A percentile compares a stretch with the other conserved stretches of the same genome.
phyloP scores from a whole-genome alignment of 306 rosid species.

The Canavalia gladiata region DNA sequence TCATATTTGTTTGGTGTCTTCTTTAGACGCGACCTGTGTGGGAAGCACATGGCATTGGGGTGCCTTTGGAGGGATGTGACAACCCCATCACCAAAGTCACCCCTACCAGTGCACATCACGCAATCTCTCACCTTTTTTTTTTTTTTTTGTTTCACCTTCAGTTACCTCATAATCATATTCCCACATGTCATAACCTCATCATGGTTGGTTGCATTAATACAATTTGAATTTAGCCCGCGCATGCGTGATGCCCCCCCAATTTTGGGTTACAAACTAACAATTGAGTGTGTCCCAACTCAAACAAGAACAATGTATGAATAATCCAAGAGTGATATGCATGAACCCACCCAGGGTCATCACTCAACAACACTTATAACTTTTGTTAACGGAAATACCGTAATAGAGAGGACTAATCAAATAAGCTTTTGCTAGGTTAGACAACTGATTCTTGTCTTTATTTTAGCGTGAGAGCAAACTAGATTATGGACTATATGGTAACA shows the following conservation, averaged over 20 bases:
- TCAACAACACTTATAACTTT: too few species aligned
- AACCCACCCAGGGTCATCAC: neutral
- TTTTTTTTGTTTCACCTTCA: neutral
- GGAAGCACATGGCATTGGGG: conserved; percentile 59
- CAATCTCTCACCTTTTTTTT: neutral
- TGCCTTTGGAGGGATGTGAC: conserved; percentile 40
- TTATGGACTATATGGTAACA: neutral
- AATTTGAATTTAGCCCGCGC: conserved; percentile 40
- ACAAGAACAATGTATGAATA: neutral
- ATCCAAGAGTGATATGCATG: conserved; percentile 10
- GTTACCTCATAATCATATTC: conserved; percentile 39
- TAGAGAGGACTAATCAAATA: conserved; percentile 8
- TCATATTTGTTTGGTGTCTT: conserved; percentile 10
- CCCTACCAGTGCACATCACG: neutral
- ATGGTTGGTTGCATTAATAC: conserved; percentile 45
- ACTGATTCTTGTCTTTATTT: neutral
- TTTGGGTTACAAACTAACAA: conserved; percentile 36
- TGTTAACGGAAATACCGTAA: neutral
- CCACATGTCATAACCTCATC: conserved; percentile 39
- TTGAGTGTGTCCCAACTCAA: conserved; percentile 24
- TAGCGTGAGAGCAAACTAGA: neutral
- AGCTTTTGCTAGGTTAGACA: neutral
- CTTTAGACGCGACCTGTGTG: neutral
- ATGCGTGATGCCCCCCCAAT: conserved; percentile 46
- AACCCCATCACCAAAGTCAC: conserved; percentile 38